phyloP scores from a whole-genome alignment of 1,139 yeast species.

The Blastobotrys illinoisensis region DNA sequence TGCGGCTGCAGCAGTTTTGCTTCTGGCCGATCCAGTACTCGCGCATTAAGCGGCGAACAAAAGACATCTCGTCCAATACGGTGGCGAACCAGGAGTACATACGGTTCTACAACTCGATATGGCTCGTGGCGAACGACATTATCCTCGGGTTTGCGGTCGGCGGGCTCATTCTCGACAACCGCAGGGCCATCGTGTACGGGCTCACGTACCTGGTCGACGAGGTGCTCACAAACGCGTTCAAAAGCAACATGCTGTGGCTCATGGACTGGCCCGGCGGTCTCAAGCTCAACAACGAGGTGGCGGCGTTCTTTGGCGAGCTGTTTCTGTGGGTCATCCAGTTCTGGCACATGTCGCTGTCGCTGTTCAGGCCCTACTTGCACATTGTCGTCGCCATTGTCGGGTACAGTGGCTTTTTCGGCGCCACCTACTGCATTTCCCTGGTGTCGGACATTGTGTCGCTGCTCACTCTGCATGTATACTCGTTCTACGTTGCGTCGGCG shows the following conservation, averaged over 20 bases:
- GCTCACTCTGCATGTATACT: slow-evolving; percentile 63
- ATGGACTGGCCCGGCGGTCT: slow-evolving; percentile 93
- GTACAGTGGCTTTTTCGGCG: slow-evolving; percentile 46
- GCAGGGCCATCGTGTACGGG: slow-evolving; percentile 31
- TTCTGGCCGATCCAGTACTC: slow-evolving; percentile 78
- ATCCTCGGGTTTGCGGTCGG: slow-evolving; percentile 65
- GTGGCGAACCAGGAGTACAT: slow-evolving; percentile 61
- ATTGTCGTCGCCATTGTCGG: slow-evolving; percentile 36
- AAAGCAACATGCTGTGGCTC: slow-evolving; percentile 59
- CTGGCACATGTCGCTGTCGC: slow-evolving; percentile 41
- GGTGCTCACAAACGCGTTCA: slow-evolving; percentile 39
- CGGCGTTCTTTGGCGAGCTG: slow-evolving; percentile 79
- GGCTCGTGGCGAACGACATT: slow-evolving; percentile 82
- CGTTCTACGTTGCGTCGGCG: slow-evolving; percentile 75
- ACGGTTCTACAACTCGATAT: slow-evolving; percentile 76
- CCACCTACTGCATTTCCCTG: slow-evolving; percentile 63
- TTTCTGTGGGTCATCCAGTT: slow-evolving; percentile 78
- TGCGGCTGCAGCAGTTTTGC: slow-evolving; percentile 70
- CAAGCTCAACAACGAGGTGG: slow-evolving; percentile 81
- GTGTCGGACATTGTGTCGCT: slow-evolving; percentile 60
- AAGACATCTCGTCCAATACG: slow-evolving; percentile 33
- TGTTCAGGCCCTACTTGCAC: slow-evolving; percentile 32
- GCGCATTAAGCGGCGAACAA: slow-evolving; percentile 40
- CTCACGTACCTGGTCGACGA: slow-evolving; percentile 34
- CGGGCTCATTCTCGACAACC: slow-evolving; percentile 44